Evolutionary conservation across 2,329 filamentous ascomycete species (phyloP).

Genomic region (Paecilomyces sp.): DNA sequence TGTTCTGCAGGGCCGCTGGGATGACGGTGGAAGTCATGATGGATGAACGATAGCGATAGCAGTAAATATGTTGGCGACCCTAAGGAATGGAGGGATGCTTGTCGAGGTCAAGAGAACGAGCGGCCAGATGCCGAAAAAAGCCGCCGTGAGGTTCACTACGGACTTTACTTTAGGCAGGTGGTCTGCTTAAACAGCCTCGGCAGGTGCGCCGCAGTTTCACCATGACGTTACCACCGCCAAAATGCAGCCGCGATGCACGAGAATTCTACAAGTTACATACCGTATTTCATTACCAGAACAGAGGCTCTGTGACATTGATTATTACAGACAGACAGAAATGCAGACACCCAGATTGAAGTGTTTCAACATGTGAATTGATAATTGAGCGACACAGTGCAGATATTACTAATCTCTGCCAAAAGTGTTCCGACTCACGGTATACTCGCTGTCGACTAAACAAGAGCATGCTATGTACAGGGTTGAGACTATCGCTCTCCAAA

Average conservation of each 20-base stretch:
- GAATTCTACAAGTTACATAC: neutral
- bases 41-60: constrained; percentile 5
- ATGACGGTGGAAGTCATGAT: constrained; percentile 35
- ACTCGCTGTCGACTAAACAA: neutral
- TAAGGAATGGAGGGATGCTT: neutral
- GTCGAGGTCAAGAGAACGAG: constrained; percentile 3
- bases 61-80: neutral
- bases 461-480: constrained; percentile 2
- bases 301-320: neutral
- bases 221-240: neutral
- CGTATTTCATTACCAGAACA: neutral
- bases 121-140: neutral
- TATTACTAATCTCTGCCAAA: neutral
- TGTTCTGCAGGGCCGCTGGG: constrained; percentile 38
- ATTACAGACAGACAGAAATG: too few species aligned
- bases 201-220: neutral
- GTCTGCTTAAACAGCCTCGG: neutral
- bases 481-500: constrained; percentile 1
- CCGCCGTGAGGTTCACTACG: neutral
- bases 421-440: neutral
- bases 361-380: neutral
- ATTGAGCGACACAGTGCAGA: neutral
- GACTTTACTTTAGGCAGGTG: neutral
- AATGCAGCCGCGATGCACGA: neutral
- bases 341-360: too few species aligned